A percentile compares a stretch with the other conserved stretches of the same genome.
Conservation (phyloP, 345 rosid species). For the Gossypium turneri region DNA sequence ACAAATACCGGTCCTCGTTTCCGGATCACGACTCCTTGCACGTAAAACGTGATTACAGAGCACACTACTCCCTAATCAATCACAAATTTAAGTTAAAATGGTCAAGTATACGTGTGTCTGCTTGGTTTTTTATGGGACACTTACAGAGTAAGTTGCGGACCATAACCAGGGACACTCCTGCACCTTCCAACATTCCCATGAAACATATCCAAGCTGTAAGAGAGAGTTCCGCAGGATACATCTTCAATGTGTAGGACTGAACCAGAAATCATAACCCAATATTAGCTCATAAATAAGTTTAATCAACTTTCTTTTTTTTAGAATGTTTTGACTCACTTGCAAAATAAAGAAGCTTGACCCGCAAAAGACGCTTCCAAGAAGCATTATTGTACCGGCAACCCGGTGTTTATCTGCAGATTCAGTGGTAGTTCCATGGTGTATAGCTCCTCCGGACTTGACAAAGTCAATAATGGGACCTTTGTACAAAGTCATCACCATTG, state of each 20-base stretch:
- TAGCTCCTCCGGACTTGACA: slow-evolving; percentile 29
- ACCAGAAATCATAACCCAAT: neutral
- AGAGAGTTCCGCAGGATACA: slow-evolving; percentile 81
- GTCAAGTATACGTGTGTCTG: neutral
- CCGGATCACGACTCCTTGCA: slow-evolving; percentile 67
- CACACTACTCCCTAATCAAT: slow-evolving; percentile 68
- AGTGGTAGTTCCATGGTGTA: slow-evolving; percentile 26
- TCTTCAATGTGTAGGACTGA: slow-evolving; percentile 72
- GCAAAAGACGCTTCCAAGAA: slow-evolving; percentile 49
- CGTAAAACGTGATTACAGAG: slow-evolving; percentile 78
- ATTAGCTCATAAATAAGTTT: neutral
- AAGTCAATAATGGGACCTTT: slow-evolving; percentile 73
- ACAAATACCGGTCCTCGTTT: slow-evolving; percentile 84
- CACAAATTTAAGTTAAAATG: neutral
- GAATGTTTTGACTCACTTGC: slow-evolving; percentile 37
- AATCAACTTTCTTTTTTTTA: neutral
- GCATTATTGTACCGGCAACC: slow-evolving; percentile 65
- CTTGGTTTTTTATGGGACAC: slow-evolving; percentile 5
- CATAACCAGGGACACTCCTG: slow-evolving; percentile 51
- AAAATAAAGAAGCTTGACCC: slow-evolving; percentile 85
- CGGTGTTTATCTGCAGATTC: slow-evolving; percentile 48
- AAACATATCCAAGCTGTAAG: slow-evolving; percentile 69
- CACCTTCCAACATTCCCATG: slow-evolving; percentile 69
- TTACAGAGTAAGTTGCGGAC: slow-evolving; percentile 77
- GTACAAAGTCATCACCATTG: slow-evolving; percentile 93